A percentile compares a stretch with the other conserved stretches of the same genome.
Evolutionary conservation across 2,329 filamentous ascomycete species (phyloP).

Genomic region (Microsporum ferrugineum): DNA sequence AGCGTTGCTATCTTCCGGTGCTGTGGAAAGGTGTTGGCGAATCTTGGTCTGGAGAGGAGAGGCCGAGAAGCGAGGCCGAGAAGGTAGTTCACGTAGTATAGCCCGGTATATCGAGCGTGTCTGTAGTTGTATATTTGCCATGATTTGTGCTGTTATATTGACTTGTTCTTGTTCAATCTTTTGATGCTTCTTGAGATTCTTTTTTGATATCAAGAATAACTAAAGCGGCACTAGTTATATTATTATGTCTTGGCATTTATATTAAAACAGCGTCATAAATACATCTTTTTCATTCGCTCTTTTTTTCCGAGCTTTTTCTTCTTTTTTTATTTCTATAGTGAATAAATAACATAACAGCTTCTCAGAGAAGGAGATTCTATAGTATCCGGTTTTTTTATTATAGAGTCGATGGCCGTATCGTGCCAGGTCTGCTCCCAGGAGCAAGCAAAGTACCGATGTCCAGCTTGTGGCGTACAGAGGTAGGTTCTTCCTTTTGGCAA

Average conservation of each 20-base stretch:
- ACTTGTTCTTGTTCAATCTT: background rate
- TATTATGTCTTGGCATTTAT: background rate
- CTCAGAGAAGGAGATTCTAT: background rate
- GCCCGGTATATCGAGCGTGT: conserved; percentile 73
- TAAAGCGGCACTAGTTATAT: background rate
- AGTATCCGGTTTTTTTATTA: background rate
- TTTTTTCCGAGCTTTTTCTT: background rate
- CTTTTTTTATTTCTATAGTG: background rate
- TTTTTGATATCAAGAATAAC: background rate
- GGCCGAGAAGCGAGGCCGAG: conserved; percentile 50
- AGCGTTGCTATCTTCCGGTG: conserved; percentile 20
- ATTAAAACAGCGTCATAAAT: background rate
- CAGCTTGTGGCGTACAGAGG: conserved; percentile 21
- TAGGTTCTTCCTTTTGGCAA: conserved; percentile 7
- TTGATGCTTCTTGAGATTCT: background rate
- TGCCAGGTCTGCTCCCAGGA: conserved; percentile 22
- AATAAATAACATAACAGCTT: background rate
- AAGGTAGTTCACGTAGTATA: conserved; percentile 78
- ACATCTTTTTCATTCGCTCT: background rate
- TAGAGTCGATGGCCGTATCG: conserved; percentile 7
- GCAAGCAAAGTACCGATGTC: conserved; percentile 24
- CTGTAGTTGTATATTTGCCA: conserved; percentile 22
- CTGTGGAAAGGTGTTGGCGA: conserved; percentile 48
- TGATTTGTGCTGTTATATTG: background rate
- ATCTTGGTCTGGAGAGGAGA: conserved; percentile 61